Evolutionary conservation across 805 yeast genomes (phyloP).

Genomic region (Kluyveromyces dobzhanskii): DNA sequence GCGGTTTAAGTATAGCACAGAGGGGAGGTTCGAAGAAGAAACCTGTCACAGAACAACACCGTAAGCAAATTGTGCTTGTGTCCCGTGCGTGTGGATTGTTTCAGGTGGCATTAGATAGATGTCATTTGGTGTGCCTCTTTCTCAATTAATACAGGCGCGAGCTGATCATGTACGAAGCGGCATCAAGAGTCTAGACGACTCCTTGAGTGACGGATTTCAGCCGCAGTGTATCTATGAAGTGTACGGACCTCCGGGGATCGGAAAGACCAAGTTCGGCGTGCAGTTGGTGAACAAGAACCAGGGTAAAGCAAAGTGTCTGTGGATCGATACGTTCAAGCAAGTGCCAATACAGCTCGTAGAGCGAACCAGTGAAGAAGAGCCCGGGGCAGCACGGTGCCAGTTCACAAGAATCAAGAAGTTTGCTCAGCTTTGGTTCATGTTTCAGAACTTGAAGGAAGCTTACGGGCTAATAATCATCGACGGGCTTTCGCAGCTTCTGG

Average conservation of each 20-base stretch:
- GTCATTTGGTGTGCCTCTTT: conserved; percentile 28
- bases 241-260: conserved; percentile 29
- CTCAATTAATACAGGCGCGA: conserved; percentile 23
- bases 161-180: conserved; percentile 21
- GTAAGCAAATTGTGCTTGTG: too few relatives aligned
- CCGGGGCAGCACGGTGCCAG: not conserved
- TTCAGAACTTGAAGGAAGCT: conserved; percentile 11
- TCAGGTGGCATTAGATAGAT: conserved; percentile 7
- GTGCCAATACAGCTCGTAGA: conserved; percentile 7
- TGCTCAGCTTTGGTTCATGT: conserved; percentile 20
- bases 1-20: too few relatives aligned
- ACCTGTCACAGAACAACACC: too few relatives aligned
- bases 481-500: conserved; percentile 26
- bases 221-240: conserved; percentile 25
- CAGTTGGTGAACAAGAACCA: conserved; percentile 11
- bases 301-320: conserved; percentile 14
- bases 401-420: conserved; percentile 16
- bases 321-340: conserved; percentile 23
- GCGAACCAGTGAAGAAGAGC: not conserved
- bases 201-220: conserved; percentile 21
- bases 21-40: too few relatives aligned
- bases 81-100: too few relatives aligned
- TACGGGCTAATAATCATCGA: conserved; percentile 22
- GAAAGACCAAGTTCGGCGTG: conserved; percentile 22
- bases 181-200: conserved; percentile 15